phyloP scores from a whole-genome alignment of 2,329 filamentous ascomycete species.

The Cryphonectria radicalis region DNA sequence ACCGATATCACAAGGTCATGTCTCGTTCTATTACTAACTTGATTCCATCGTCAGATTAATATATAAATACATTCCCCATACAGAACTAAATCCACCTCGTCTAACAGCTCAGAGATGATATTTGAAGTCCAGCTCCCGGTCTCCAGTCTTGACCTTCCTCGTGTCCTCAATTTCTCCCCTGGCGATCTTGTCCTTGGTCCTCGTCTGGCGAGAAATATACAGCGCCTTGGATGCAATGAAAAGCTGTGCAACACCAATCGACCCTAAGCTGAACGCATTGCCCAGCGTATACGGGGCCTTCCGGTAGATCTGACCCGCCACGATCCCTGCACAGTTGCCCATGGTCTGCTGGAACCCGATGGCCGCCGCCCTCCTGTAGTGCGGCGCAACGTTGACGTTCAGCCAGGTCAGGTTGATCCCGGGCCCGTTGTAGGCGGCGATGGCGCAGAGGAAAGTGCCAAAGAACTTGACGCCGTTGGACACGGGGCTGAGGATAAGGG shows the following conservation, averaged over 20 bases:
- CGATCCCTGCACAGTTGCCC: conserved; percentile 51
- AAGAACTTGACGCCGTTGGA: conserved; percentile 55
- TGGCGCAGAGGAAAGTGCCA: conserved; percentile 52
- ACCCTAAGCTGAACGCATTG: conserved; percentile 35
- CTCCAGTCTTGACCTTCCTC: conserved; percentile 50
- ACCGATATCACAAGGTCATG: no score
- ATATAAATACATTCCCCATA: neutral
- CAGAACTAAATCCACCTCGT: neutral
- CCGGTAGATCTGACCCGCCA: conserved; percentile 45
- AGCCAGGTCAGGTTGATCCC: conserved; percentile 54
- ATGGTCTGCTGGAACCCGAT: conserved; percentile 51
- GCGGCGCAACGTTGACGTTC: conserved; percentile 49
- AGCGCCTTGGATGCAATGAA: conserved; percentile 45
- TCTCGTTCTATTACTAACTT: neutral
- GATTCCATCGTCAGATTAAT: neutral
- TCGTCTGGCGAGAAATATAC: conserved; percentile 49
- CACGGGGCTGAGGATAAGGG: conserved; percentile 51
- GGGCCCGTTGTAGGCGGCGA: conserved; percentile 51
- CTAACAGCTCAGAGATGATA: conserved; percentile 43
- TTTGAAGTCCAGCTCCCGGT: conserved; percentile 51
- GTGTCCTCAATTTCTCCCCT: conserved; percentile 48
- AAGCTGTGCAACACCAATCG: conserved; percentile 38
- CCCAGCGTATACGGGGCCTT: conserved; percentile 40
- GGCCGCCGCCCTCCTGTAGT: conserved; percentile 50
- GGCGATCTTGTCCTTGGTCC: conserved; percentile 43